Conservation (phyloP, 805 yeast species). For the Yarrowia sp. region DNA sequence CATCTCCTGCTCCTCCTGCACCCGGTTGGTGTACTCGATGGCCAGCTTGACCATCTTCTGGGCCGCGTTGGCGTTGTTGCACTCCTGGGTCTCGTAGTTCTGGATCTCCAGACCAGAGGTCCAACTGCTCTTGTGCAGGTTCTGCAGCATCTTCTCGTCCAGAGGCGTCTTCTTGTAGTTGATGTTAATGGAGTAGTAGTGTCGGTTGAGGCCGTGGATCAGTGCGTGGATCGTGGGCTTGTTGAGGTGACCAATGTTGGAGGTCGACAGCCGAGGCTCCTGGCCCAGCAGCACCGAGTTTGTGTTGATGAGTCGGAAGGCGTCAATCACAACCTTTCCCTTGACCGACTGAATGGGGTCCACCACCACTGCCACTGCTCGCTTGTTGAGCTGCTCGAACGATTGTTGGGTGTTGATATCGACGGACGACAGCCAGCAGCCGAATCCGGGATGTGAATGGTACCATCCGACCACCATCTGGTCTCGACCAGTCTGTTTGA, state of each 20-base stretch:
- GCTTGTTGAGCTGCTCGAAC: constrained; percentile 90
- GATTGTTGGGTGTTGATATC: constrained; percentile 98
- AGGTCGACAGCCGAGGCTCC: constrained; percentile 97
- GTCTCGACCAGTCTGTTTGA: constrained; percentile 98
- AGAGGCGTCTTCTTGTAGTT: constrained; percentile 91
- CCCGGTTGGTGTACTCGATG: constrained; percentile 84
- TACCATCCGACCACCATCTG: constrained; percentile 99
- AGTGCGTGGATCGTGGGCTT: constrained; percentile 97
- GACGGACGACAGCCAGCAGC: constrained; percentile 98
- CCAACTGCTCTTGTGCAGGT: constrained; percentile 95
- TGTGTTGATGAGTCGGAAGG: constrained; percentile 91
- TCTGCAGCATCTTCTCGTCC: constrained; percentile 92
- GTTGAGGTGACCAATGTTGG: constrained; percentile 92
- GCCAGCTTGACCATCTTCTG: constrained; percentile 88
- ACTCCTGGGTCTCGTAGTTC: constrained; percentile 80
- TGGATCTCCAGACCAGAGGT: constrained; percentile 83
- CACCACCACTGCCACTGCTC: constrained; percentile 98
- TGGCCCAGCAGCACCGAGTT: constrained; percentile 91
- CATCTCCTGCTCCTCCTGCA: constrained; percentile 89
- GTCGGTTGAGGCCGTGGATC: constrained; percentile 96
- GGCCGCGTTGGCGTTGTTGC: constrained; percentile 73
- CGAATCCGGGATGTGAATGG: constrained; percentile 99
- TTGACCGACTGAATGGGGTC: constrained; percentile 99
- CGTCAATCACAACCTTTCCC: constrained; percentile 98
- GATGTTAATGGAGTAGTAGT: constrained; percentile 92